A percentile compares a stretch with the other conserved stretches of the same genome.
These are phyloP conservation scores for Naganishia kalamii DNA, from an alignment of 768 basidiomycete genomes.

Conservation along the genomic window DNA sequence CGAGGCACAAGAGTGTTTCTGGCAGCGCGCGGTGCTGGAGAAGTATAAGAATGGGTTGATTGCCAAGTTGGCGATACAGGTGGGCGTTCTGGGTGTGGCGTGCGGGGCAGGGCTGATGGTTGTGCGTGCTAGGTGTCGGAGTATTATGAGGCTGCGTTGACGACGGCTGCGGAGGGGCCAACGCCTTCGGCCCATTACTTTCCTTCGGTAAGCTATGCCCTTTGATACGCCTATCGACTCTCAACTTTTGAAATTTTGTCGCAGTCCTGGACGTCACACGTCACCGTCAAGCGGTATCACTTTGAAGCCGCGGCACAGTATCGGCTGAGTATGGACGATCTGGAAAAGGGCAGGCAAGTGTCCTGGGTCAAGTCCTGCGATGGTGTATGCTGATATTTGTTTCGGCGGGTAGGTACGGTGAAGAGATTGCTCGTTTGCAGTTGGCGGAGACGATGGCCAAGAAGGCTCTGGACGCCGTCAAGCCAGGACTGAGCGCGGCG, in stretches of 20 bases:
- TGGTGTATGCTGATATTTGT: constrained; percentile 19
- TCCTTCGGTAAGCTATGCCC: constrained; percentile 34
- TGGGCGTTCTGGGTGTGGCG: constrained; percentile 51
- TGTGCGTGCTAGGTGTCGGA: constrained; percentile 50
- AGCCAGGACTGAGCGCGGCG: constrained; percentile 57
- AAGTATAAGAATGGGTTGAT: constrained; percentile 74
- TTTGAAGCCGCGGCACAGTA: constrained; percentile 85
- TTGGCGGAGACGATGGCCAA: constrained; percentile 64
- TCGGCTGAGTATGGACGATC: constrained; percentile 80
- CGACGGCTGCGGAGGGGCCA: constrained; percentile 35
- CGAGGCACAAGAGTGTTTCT: constrained; percentile 93
- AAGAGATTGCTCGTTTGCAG: constrained; percentile 71
- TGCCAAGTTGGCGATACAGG: constrained; percentile 73
- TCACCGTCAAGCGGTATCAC: constrained; percentile 74
- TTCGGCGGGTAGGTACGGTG: constrained; percentile 62
- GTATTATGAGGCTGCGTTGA: constrained; percentile 57
- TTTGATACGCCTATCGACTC: not conserved
- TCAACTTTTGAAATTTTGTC: not conserved
- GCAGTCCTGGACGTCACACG: constrained; percentile 72
- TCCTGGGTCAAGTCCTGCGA: not conserved
- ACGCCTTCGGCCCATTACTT: constrained; percentile 40
- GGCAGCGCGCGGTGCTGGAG: constrained; percentile 75
- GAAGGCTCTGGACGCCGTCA: constrained; percentile 62
- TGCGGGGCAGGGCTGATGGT: constrained; percentile 40
- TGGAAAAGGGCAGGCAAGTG: constrained; percentile 56